phyloP scores from a whole-genome alignment of 2,329 filamentous ascomycete species.

The Seiridium unicorne region DNA sequence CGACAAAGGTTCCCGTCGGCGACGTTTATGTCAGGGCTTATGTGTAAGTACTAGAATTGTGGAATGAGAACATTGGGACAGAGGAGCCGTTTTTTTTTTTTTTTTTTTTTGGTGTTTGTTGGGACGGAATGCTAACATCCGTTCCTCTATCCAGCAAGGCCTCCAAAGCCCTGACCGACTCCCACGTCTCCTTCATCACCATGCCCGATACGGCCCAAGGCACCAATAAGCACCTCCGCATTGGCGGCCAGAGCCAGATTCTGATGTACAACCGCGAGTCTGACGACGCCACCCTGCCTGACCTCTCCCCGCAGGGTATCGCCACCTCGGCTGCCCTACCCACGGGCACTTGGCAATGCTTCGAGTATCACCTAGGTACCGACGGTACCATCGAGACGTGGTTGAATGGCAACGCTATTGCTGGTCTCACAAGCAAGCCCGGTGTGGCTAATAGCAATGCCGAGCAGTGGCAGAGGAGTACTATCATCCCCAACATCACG shows the following conservation, averaged over 20 bases:
- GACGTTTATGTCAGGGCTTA: slow-evolving; percentile 57
- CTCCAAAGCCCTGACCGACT: slow-evolving; percentile 53
- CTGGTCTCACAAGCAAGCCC: slow-evolving; percentile 47
- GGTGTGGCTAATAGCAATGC: slow-evolving; percentile 50
- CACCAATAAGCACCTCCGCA: slow-evolving; percentile 57
- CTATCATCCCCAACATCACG: slow-evolving; percentile 48
- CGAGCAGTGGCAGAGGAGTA: slow-evolving; percentile 50
- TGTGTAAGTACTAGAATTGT: slow-evolving; percentile 41
- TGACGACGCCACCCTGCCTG: slow-evolving; percentile 61
- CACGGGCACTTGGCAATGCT: slow-evolving; percentile 53
- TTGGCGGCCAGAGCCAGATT: slow-evolving; percentile 59
- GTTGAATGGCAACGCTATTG: slow-evolving; percentile 51
- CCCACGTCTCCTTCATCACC: slow-evolving; percentile 63
- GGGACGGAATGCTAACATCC: too few relatives aligned
- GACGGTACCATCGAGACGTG: slow-evolving; percentile 61
- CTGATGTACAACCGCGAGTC: slow-evolving; percentile 65
- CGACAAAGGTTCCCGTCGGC: slow-evolving; percentile 51
- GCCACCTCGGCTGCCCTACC: slow-evolving; percentile 51
- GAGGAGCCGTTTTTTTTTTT: too few relatives aligned
- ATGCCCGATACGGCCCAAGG: slow-evolving; percentile 59
- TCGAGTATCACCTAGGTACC: slow-evolving; percentile 59
- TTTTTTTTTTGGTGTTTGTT: not conserved
- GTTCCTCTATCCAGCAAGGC: slow-evolving; percentile 42
- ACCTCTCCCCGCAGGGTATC: slow-evolving; percentile 58
- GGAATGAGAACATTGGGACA: not conserved